Conservation (phyloP, 345 rosid genomes). For the Hirschfeldia incana region DNA sequence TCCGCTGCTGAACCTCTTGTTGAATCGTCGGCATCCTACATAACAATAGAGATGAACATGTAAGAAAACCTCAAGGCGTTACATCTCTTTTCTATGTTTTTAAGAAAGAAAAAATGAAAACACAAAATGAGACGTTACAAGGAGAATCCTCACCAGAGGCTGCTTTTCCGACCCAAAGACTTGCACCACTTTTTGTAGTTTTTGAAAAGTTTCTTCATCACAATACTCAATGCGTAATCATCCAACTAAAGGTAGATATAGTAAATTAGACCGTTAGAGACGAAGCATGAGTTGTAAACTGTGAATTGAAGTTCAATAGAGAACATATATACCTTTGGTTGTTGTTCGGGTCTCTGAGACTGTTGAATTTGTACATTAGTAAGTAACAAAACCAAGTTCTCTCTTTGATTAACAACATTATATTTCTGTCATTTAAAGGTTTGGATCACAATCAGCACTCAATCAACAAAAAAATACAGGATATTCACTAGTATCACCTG, state of each 20-base stretch:
- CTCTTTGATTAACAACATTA: slow-evolving; percentile 63
- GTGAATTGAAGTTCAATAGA: neutral
- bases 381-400: slow-evolving; percentile 62
- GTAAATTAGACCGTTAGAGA: neutral
- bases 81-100: neutral
- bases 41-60: slow-evolving; percentile 10
- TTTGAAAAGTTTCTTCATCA: slow-evolving; percentile 62
- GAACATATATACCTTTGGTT: slow-evolving; percentile 45
- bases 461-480: neutral
- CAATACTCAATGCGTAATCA: slow-evolving; percentile 53
- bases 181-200: slow-evolving; percentile 77
- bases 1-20: slow-evolving; percentile 92
- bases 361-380: slow-evolving; percentile 59
- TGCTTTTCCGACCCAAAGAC: slow-evolving; percentile 63
- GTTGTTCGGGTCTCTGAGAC: slow-evolving; percentile 52
- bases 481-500: slow-evolving; percentile 48
- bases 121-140: neutral
- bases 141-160: slow-evolving; percentile 50
- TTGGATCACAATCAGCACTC: slow-evolving; percentile 20
- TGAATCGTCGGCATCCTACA: slow-evolving; percentile 86
- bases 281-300: neutral
- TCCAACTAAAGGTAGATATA: slow-evolving; percentile 46
- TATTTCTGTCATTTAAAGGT: slow-evolving; percentile 44
- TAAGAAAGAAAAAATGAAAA: slow-evolving; percentile 11
- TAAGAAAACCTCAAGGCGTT: neutral